Base-by-base conservation (phyloP, 1,139 yeast genomes). In the Hyphopichia khmerensis region DNA sequence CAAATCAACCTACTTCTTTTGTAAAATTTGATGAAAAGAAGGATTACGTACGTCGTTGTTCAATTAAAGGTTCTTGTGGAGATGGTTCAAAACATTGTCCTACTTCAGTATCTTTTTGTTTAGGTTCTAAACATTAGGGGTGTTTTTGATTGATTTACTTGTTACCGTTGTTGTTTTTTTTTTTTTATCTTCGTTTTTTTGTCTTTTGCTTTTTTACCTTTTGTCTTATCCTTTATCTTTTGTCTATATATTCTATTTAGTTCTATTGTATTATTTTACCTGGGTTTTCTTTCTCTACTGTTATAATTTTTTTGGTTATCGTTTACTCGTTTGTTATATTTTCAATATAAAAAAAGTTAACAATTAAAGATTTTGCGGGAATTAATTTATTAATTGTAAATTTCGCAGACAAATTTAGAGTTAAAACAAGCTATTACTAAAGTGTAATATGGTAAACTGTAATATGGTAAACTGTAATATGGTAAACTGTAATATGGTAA, bases 1-100 rank as follows among this genome's bases (percentile, higher is more conserved):
- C 18, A n/a, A n/a, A 14, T 30, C 33, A 14, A 21, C 24, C 24
- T 21, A 21, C 34, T 6, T 32, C 36, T 8, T 65, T 59, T 48
- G 53, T 59, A 42, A 60, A 63, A 48, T 70, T 70, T 53, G 76
- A 70, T 49, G 76, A 70, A 48, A 70, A 70, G 62, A 67, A 72
- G 54, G 78, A 72, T 53, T 72, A 72, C 50, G 64, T 55, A 24
- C 67, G 67, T 48, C 62, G 78, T 47, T 72, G 77, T 55, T 57
- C 61, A 33, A 40, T 59, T 50, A 67, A 64, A 51, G 50, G 59
- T 34, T 52, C 51, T 44, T 51, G 54, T 36, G 35, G 40, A 11
- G 33, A 26, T 8, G 29, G 29, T 4, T 40, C 48, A 31, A 47
- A 48, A 29, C 56, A 56, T 40, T 50, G 60, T 36, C 75, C 75